Base-by-base conservation (phyloP, 371 early-diverging fungal genomes). In the Mucor lusitanicus region DNA sequence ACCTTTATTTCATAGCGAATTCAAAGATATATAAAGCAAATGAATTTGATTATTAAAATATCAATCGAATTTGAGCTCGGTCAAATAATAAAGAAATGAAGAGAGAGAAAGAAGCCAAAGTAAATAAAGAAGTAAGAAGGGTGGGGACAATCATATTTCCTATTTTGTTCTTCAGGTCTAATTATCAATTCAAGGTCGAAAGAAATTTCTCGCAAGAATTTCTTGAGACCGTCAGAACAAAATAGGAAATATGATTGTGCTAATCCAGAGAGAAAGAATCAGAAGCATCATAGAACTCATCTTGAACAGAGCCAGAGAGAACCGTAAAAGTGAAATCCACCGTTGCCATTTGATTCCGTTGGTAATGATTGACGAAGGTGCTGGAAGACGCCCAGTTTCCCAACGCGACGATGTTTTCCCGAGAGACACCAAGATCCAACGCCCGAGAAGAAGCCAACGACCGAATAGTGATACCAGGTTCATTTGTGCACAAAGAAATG, bases 261-360 rank as follows among this genome's bases (percentile, higher is more conserved):
- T 57, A 57, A 54, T 57, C 57, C 57, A 57, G 57, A 57, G 57
- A 6, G 7, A 55, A 63, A 19, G 54, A 63, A 6, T 55, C 63
- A 40, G 13, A 11, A 3, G 40, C 55, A 39, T 63, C 63, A 54
- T 25, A 55, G 19, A 55, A 55, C 30, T 40, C 63, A 39, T 35
- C 28, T 30, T 30, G 30, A 30, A 6, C 30, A 8, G 9, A 30
- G 8, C 9, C 21, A 0, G 55, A 28, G 0, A 63, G 28, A 12
- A 63, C 55, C 15, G 66, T 65, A 15, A 37, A 59, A 0, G 57
- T 67, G 44, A 67, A 67, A 17, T 67, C 50, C 9, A 61, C 62
- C 11, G 28, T 28, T 15, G 61, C 23, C 25, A 56, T 46, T 3
- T 67, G 67, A 7, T 61, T 44, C 0, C 39, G 39, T 23, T 42